A percentile compares a stretch with the other conserved stretches of the same genome.
phyloP scores from a whole-genome alignment of 129 eudicot genomes.

The Smallanthus sonchifolius region DNA sequence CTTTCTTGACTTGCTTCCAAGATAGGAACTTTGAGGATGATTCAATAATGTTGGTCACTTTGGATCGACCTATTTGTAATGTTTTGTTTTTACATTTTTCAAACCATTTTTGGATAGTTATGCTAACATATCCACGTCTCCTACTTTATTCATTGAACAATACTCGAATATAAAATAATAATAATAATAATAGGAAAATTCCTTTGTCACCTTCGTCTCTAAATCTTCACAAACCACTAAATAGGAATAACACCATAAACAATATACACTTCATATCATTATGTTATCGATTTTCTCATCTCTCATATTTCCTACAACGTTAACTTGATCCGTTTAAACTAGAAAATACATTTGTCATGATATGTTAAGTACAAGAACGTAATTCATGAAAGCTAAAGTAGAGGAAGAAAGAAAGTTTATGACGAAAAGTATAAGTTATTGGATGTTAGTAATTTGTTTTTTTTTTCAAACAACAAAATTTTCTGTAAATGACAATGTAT shows the following conservation, averaged over 20 bases:
- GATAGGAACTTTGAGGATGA: not conserved
- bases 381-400: not conserved
- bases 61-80: not conserved
- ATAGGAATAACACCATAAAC: not conserved
- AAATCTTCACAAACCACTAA: not conserved
- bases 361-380: not conserved
- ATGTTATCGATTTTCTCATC: not conserved
- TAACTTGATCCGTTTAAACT: not conserved
- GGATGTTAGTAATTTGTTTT: not conserved
- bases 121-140: not conserved
- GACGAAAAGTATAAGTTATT: not conserved
- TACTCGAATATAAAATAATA: not conserved
- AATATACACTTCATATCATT: not conserved
- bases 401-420: not conserved
- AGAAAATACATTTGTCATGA: not conserved
- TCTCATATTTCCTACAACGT: not conserved
- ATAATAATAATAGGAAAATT: no score
- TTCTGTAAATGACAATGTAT: no score
- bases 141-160: not conserved
- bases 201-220: not conserved
- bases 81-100: not conserved
- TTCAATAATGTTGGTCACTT: not conserved
- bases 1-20: not conserved
- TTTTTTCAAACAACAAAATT: no score
- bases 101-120: not conserved